Base-by-base conservation (phyloP, 345 rosid genomes). In the Laguncularia racemosa region DNA sequence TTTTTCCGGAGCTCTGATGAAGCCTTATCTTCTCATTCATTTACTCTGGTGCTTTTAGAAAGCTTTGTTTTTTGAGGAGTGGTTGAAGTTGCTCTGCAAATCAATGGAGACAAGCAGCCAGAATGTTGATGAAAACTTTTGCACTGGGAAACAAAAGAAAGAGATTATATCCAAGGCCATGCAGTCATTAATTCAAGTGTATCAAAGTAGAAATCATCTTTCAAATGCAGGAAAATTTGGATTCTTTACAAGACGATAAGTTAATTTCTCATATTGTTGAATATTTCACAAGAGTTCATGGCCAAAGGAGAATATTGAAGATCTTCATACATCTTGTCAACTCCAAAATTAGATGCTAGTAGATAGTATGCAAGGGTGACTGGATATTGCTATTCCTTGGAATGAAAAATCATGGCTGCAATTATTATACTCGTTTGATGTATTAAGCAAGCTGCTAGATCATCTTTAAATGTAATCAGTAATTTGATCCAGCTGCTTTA, bases 41-140 rank as follows among this genome's bases (percentile, higher is more conserved):
- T 58, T 40, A 15, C 58, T 45, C 18, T 23, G 28, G 28, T 23
- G 28, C 62, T 26, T 58, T 11, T 26, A 85, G 93, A 91, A 86
- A 82, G 81, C 91, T 17, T 46, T 70, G 28, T 84, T 81, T 70
- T 77, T 92, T 43, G 99, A 86, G 85, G 91, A 83, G 61, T 92
- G 97, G 95, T 82, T 86, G 69, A 89, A 81, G 79, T 65, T 45
- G 69, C 68, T 89, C 55, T 80, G 82, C 75, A 66, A 62, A 19
- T 81, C 89, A 23, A 75, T 59, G 58, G 81, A 77, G 68, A 50
- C 76, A 48, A 70, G 63, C 21, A 21, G 52, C n/a, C 56, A 53
- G 46, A 17, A 70, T 18, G 81, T 62, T 54, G 56, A 48, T 49
- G 80, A 71, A 56, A 59, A 57, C 54, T 58, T 51, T 56, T 62